Evolutionary conservation across 2,329 filamentous ascomycete species (phyloP), one percentile per base, ranked within the genome.

Genomic region (Diaporthe citri): DNA sequence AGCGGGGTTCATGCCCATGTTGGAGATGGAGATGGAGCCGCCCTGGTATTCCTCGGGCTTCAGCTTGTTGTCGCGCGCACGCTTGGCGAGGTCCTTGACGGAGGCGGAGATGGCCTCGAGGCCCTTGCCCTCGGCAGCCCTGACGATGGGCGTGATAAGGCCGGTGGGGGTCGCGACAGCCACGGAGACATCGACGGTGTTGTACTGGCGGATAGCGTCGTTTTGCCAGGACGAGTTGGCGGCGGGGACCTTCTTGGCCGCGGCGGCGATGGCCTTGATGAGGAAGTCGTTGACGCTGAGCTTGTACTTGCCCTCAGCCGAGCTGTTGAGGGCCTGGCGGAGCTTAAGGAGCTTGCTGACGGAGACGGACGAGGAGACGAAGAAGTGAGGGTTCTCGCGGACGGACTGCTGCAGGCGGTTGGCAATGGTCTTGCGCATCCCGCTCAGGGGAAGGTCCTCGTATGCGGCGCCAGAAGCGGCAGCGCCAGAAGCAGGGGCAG

Each of bases 1-100:
- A 69, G 97, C 96, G 64, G 93, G 83, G 91, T 99, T 99, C 97
- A 99, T 99, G 86, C 97, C 97, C 97, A 99, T 97, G 92, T 99
- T 99, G 88, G 95, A 97, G 87, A 99, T 98, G 85, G 96, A 98
- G 88, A 99, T 98, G 84, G 95, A 97, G 84, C 97, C 97, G 74
- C 97, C 97, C 90, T 98, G 96, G 92, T 97, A 99, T 88, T 99
- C 96, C 86, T 99, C 96, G 64, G 97, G 97, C 93, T 98, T 98
- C 81, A 99, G 94, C 92, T 98, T 99, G 87, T 95, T 94, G 80
- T 98, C 97, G 77, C 95, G 92, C 77, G 97, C 97, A 84, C 95
- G 95, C 92, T 97, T 98, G 83, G 96, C 96, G 73, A 99, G 94
- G 83, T 98, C 95, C 90, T 98, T 98, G 88, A 99, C 93, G 84